phyloP scores from a whole-genome alignment of 2,329 filamentous ascomycete species.

The Claviceps quebecensis region DNA sequence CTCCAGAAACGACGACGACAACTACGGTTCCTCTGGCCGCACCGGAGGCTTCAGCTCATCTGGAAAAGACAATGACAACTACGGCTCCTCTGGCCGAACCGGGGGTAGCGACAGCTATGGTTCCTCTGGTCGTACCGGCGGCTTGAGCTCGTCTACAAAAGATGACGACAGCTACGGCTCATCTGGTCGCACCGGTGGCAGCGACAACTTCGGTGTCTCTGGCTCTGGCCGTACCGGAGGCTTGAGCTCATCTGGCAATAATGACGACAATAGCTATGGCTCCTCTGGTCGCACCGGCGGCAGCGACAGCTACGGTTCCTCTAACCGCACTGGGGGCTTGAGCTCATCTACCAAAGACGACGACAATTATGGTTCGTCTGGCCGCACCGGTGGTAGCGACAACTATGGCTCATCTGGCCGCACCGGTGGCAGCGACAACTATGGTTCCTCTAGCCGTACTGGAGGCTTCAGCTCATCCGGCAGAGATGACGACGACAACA shows the following conservation, averaged over 20 bases:
- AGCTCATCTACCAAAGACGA: too few relatives aligned
- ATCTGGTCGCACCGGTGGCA: constrained; percentile 2
- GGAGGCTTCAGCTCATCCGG: constrained; percentile 1
- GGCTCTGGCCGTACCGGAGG: constrained; percentile 6
- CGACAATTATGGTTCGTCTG: too few relatives aligned
- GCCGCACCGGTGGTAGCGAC: too few relatives aligned
- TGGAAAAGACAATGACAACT: constrained; percentile 5
- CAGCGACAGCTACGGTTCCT: constrained; percentile 4
- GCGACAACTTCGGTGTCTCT: constrained; percentile 9
- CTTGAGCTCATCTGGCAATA: constrained; percentile 3
- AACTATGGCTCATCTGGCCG: too few relatives aligned
- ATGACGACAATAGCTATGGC: constrained; percentile 10
- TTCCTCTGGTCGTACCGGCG: constrained; percentile 4
- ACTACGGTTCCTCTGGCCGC: constrained; percentile 10
- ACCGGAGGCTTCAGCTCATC: background rate
- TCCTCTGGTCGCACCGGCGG: constrained; percentile 5
- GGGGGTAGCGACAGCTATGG: constrained; percentile 8
- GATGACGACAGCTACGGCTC: constrained; percentile 3
- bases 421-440: too few relatives aligned
- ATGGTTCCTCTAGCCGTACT: too few relatives aligned
- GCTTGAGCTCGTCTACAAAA: background rate
- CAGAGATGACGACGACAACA: background rate
- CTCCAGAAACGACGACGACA: constrained; percentile 4
- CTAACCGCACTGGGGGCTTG: background rate
- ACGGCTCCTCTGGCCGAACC: constrained; percentile 7